These are phyloP conservation scores for Pleurotus pulmonarius DNA, from an alignment of 768 basidiomycete species.

Conservation along the genomic window DNA sequence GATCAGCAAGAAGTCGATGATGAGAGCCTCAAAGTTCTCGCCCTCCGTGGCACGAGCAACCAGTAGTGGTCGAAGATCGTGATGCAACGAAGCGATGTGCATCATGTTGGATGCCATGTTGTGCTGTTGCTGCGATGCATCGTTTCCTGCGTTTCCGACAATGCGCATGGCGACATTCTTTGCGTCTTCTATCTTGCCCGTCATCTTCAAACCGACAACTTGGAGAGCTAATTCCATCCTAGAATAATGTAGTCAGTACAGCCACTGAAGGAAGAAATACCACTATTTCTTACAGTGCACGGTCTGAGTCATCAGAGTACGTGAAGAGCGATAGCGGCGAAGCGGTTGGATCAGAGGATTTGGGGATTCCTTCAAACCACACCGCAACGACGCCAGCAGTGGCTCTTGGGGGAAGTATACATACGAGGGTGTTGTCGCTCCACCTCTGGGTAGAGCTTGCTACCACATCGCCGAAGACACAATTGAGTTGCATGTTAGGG, in stretches of 20 bases:
- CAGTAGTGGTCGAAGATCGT: conserved; percentile 56
- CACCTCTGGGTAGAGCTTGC: conserved; percentile 86
- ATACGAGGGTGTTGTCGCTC: conserved; percentile 92
- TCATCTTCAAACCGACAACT: conserved; percentile 95
- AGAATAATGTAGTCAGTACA: conserved; percentile 12
- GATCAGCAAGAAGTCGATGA: conserved; percentile 78
- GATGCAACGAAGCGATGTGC: conserved; percentile 48
- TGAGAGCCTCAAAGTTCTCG: conserved; percentile 67
- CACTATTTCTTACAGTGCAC: conserved; percentile 65
- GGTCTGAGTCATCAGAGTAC: conserved; percentile 87
- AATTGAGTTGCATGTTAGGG: conserved; percentile 62
- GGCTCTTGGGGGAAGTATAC: conserved; percentile 80
- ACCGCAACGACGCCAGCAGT: conserved; percentile 86
- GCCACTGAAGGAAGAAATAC: conserved; percentile 4
- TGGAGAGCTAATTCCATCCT: conserved; percentile 96
- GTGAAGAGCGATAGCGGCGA: conserved; percentile 70
- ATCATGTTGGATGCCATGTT: conserved; percentile 37
- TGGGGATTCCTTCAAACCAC: conserved; percentile 75
- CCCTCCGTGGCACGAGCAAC: conserved; percentile 50
- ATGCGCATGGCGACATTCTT: conserved; percentile 93
- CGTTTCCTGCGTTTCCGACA: conserved; percentile 67
- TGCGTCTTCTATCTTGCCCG: conserved; percentile 90
- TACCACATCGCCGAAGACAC: conserved; percentile 80
- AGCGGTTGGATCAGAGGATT: conserved; percentile 48
- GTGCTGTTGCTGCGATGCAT: conserved; percentile 38